These are phyloP conservation scores for Grifola frondosa DNA, from an alignment of 1,284 basidiomycete species.

Conservation along the genomic window DNA sequence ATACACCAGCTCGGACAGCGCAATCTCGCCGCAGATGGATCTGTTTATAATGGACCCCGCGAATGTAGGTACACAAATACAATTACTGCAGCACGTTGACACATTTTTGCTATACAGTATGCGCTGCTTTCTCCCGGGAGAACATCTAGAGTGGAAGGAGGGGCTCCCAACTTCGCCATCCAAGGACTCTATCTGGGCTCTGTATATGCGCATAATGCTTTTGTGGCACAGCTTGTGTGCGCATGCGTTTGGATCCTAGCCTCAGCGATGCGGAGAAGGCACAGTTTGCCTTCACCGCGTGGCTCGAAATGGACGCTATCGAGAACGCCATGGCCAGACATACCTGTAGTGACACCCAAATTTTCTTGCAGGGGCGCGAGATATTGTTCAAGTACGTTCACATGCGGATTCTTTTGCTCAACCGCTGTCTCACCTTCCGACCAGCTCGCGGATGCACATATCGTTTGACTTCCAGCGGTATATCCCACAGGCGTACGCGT, in stretches of 20 bases:
- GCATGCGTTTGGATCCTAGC: conserved; percentile 45
- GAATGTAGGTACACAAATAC: conserved; percentile 57
- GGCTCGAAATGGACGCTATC: conserved; percentile 66
- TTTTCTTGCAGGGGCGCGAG: conserved; percentile 65
- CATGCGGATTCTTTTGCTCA: conserved; percentile 31
- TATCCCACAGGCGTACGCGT: conserved; percentile 59
- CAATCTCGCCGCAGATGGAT: conserved; percentile 35
- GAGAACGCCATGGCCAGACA: conserved; percentile 61
- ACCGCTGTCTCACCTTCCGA: neutral
- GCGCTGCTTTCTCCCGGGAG: conserved; percentile 63
- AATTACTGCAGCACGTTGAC: too few species aligned
- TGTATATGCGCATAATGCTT: conserved; percentile 63
- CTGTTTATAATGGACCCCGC: conserved; percentile 64
- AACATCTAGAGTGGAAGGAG: conserved; percentile 41
- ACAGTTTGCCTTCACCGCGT: conserved; percentile 61
- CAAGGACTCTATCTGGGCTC: conserved; percentile 64
- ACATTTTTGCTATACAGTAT: conserved; percentile 41
- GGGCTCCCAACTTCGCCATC: conserved; percentile 30
- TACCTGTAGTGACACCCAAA: conserved; percentile 61
- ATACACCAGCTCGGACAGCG: conserved; percentile 48
- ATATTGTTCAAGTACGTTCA: conserved; percentile 69
- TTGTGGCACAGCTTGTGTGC: conserved; percentile 67
- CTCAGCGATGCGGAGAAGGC: conserved; percentile 48
- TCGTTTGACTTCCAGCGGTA: conserved; percentile 65
- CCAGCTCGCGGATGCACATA: conserved; percentile 65